Percentiles rank a stretch among this genome's conserved stretches.
These are phyloP conservation scores for Ophiostoma novo-ulmi DNA, from an alignment of 2,329 filamentous ascomycete genomes.

Conservation along the genomic window DNA sequence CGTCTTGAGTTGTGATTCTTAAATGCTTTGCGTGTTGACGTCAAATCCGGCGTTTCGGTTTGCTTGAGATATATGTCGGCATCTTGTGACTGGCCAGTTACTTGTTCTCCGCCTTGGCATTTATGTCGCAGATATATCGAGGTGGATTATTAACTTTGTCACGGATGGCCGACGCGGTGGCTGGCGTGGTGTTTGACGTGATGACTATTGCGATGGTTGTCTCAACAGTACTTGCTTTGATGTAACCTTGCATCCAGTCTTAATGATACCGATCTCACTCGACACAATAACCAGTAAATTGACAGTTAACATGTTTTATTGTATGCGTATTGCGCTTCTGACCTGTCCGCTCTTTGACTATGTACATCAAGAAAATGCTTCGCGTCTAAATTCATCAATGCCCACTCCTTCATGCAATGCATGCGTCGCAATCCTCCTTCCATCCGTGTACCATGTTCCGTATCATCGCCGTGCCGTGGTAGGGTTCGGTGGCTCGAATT, in stretches of 20 bases:
- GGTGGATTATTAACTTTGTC: too few species aligned
- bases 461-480: not conserved
- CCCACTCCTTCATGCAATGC: not conserved
- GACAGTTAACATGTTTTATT: not conserved
- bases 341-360: conserved; percentile 10
- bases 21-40: not conserved
- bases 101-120: too few species aligned
- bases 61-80: not conserved
- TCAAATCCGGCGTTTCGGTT: not conserved
- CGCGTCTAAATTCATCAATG: not conserved
- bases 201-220: not conserved
- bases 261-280: not conserved
- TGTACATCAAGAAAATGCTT: conserved; percentile 19
- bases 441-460: not conserved
- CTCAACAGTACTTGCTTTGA: too few species aligned
- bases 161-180: too few species aligned
- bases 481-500: not conserved
- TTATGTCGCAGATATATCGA: too few species aligned
- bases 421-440: conserved; percentile 32
- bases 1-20: not conserved
- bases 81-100: too few species aligned
- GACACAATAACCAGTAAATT: not conserved
- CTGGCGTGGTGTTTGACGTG: not conserved
- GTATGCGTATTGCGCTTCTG: not conserved
- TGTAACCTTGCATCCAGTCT: too few species aligned